These are phyloP conservation scores for Calonectria pseudoreteaudii DNA, from an alignment of 2,329 filamentous ascomycete genomes.

Conservation along the genomic window DNA sequence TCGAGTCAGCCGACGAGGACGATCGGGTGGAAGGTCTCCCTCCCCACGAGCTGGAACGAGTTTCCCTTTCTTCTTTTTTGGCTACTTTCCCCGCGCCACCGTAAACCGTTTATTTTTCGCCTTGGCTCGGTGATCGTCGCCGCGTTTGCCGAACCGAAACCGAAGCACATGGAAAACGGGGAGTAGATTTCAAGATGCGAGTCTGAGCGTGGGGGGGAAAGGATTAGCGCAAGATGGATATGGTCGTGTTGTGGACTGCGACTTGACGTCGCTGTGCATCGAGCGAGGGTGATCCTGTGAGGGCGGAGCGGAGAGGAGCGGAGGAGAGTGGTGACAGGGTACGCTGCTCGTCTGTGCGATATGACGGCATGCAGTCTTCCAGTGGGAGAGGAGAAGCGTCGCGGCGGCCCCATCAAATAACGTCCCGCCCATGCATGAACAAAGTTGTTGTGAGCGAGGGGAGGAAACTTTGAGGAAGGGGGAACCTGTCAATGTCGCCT, in stretches of 20 bases:
- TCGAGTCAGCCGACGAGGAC: background rate
- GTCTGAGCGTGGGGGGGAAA: background rate
- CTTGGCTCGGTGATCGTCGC: background rate
- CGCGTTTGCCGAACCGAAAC: conserved; percentile 11
- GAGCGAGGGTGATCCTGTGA: conserved; percentile 2
- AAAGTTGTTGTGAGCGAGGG: conserved; percentile 7
- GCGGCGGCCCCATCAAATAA: conserved; percentile 9
- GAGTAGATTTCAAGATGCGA: background rate
- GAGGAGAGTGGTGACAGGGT: conserved; percentile 6
- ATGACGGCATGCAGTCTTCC: conserved; percentile 1
- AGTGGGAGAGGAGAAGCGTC: background rate
- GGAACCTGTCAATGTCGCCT: conserved; percentile 1
- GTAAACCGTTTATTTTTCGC: background rate
- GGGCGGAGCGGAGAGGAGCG: conserved; percentile 11
- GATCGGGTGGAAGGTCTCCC: background rate
- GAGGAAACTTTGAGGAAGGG: background rate
- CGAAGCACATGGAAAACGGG: conserved; percentile 2
- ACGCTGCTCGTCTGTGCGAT: background rate
- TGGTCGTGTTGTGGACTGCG: background rate
- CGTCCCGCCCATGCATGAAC: conserved; percentile 10
- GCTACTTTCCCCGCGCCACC: background rate
- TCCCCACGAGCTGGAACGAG: background rate
- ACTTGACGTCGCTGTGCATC: conserved; percentile 17
- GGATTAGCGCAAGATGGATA: background rate
- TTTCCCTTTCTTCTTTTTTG: background rate